These are phyloP conservation scores for Cucumis melo DNA, from an alignment of 306 rosid genomes.

Conservation along the genomic window DNA sequence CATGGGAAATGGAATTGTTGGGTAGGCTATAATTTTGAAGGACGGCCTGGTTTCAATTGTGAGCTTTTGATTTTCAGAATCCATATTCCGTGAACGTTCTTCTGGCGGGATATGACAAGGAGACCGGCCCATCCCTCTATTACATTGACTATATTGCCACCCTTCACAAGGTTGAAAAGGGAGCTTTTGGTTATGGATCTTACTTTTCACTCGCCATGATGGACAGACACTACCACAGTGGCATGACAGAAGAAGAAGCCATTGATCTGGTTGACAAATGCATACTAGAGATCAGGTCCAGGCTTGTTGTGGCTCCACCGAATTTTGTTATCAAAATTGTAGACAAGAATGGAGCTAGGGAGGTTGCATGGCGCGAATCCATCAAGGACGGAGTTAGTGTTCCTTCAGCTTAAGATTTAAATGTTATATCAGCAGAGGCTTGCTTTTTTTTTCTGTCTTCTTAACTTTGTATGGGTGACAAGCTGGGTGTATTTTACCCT, in stretches of 20 bases:
- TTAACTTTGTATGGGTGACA: neutral
- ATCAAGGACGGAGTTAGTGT: conserved; percentile 29
- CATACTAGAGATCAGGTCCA: conserved; percentile 60
- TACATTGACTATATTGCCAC: conserved; percentile 87
- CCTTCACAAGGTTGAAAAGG: conserved; percentile 96
- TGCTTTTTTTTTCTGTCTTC: neutral
- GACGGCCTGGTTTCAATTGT: conserved; percentile 3
- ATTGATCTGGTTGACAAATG: conserved; percentile 66
- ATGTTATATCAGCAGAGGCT: neutral
- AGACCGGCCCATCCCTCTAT: conserved; percentile 73
- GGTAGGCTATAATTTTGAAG: neutral
- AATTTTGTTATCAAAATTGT: conserved; percentile 93
- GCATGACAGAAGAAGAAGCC: conserved; percentile 77
- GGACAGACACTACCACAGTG: conserved; percentile 86
- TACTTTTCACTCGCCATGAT: conserved; percentile 75
- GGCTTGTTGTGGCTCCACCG: conserved; percentile 85
- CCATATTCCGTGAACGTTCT: conserved; percentile 84
- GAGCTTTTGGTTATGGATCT: conserved; percentile 92
- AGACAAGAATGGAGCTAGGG: conserved; percentile 86
- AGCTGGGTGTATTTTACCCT: neutral
- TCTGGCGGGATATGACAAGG: conserved; percentile 88
- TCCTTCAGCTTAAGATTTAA: conserved; percentile 35
- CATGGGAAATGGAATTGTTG: conserved; percentile 2
- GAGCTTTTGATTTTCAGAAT: conserved; percentile 33
- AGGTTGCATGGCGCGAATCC: conserved; percentile 73